Conservation (phyloP, 805 yeast species). For the Candida odintsovae region DNA sequence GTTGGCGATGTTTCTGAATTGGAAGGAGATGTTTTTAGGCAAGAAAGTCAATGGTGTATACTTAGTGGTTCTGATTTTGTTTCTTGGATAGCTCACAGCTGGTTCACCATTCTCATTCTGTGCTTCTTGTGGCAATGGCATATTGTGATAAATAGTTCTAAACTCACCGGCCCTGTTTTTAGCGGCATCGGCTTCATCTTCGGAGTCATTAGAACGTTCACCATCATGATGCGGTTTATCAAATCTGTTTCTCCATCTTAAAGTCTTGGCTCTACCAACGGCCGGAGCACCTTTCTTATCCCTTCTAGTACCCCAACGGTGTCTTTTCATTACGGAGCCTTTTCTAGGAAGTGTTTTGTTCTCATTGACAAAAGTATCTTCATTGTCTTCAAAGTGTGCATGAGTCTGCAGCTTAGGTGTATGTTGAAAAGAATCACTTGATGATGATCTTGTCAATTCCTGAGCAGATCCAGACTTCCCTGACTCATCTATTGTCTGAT, state of each 20-base stretch:
- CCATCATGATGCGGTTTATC: conserved; percentile 29
- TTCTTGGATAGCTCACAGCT: conserved; percentile 22
- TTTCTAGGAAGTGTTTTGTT: conserved; percentile 24
- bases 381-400: conserved; percentile 21
- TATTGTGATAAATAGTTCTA: conserved; percentile 15
- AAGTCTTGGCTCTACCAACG: conserved; percentile 53
- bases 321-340: conserved; percentile 59
- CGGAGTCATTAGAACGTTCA: conserved; percentile 21
- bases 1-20: conserved; percentile 87
- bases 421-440: conserved; percentile 18
- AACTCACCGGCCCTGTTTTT: conserved; percentile 33
- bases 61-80: conserved; percentile 90
- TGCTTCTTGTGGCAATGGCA: conserved; percentile 10
- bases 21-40: conserved; percentile 76
- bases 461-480: conserved; percentile 2
- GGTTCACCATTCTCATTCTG: conserved; percentile 5
- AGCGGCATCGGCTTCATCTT: conserved; percentile 27
- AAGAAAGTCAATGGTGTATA: conserved; percentile 87
- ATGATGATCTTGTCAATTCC: conserved; percentile 14
- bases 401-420: conserved; percentile 23
- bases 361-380: conserved; percentile 7
- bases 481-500: conserved; percentile 15
- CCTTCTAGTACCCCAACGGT: conserved; percentile 90
- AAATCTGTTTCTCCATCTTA: conserved; percentile 38
- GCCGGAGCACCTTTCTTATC: conserved; percentile 64